Base-by-base conservation (phyloP, 169 alveolate genomes). In the Cryptosporidium ubiquitum region DNA sequence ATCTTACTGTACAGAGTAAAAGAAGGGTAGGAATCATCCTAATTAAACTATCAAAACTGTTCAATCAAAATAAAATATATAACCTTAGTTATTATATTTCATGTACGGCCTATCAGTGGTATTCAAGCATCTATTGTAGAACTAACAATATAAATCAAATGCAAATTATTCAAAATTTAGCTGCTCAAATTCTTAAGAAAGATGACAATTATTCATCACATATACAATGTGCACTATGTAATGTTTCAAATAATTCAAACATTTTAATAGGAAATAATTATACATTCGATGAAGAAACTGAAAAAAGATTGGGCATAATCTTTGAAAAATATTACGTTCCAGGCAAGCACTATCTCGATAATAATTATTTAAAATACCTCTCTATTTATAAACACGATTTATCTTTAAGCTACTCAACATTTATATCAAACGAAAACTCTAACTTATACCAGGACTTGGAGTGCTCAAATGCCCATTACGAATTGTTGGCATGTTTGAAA, bases 341-440 rank as follows among this genome's bases (percentile, higher is more conserved):
- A 31, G 58, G 58, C 3, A 79, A 58, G 20, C 89, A 60, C 2
- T 79, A 61, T 79, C 40, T 79, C 16, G 40, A 79, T 12, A 61
- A 39, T 9, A 79, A 64, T 40, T 79, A 79, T 61, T 37, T 79
- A 16, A 75, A 79, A 79, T 79, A 79, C 61, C 51, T 79, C 3
- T 35, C 89, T n/a, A 79, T 79, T 10, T 79, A 79, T 47, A 61
- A 79, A 47, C 89, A 79, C 40, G 89, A 79, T 42, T 64, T 79
- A 31, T 26, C 89, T 3, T 55, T 79, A 23, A 61, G 23, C 10
- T 79, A 79, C 39, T 39, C 73, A 40, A 79, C 16, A 31, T 26
- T 64, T 31, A 26, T 39, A 2, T 26, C 68, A 2, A 26, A 18
- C 7, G 74, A 10, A 40, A 16, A 12, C 16, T 18, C 35, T 0